Base-by-base conservation (phyloP, 2,329 filamentous ascomycete genomes). In the Diaporthe vaccinii region DNA sequence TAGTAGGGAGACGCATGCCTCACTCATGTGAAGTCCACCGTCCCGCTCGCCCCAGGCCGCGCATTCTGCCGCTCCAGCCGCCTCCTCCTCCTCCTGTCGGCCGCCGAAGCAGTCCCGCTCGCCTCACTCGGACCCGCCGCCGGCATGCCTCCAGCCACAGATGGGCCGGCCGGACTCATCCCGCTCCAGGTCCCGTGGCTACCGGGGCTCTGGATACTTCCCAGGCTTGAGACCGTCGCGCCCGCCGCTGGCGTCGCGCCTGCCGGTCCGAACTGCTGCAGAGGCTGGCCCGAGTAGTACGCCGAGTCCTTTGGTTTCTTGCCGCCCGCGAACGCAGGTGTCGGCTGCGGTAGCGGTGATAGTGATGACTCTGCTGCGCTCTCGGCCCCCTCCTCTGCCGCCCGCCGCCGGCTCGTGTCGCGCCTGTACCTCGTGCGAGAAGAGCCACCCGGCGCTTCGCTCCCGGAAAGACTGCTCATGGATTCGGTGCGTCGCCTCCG, bases 301-400 rank as follows among this genome's bases (percentile, higher is more conserved):
- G 89, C 89, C 59, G 89, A 91, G 79, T 93, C 91, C 79, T 92
- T 92, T 15, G 82, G 84, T 79, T 86, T 86, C 75, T 85, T 84
- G 0, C 86, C 86, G 57, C 85, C 87, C 7, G 90, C 89, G 79
- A 90, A 91, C 8, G 89, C 85, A 14, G 91, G 89, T 74, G 89
- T 87, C 0, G 91, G 90, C 2, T 90, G 90, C 15, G 87, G 87
- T 2, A 91, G 80, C 7, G 87, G 85, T 10, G 82, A 82, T n/a
- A 87, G 79, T n/a, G 41, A 20, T n/a, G 80, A 79, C 55, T 82
- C 79, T 28, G 81, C 82, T 17, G 82, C 82, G 55, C 84, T 81
- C 79, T 91, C 89, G 1, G 86, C 87, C 22, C 84, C 84, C n/a
- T 82, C 78, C 77, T 89, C 88, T 25, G 58, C 58, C 1, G 86